Base-by-base conservation (phyloP, 148 eudicot genomes). In the Spergularia marina region DNA sequence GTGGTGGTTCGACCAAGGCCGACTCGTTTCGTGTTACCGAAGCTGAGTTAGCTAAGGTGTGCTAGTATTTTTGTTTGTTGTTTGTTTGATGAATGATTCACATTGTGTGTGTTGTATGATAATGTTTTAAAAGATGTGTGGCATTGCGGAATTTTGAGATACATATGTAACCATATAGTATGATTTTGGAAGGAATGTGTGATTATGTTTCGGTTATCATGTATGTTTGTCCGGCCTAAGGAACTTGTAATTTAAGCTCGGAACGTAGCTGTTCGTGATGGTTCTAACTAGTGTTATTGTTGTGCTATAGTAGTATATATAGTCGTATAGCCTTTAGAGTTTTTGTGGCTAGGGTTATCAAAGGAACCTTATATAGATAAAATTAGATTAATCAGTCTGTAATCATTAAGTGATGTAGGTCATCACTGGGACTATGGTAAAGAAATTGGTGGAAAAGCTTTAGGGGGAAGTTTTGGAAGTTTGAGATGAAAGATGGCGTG, bases 21-120 rank as follows among this genome's bases (percentile, higher is more conserved):
- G 94, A 91, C 80, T 80, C 84, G 60, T 89, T 87, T 75, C 75
- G 89, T 60, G 62, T 94, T 74, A 70, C 87, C 4, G 92, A 87
- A 56, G 76, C 68, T 39, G 96, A 91, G 60, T 77, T 87, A 57
- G 78, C 88, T 30, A 84, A 92, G 98, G 98, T 94, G 85, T 30
- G 0, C n/a, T 10, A 30, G 36, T 30, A 58, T 25, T 25, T 8
- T 49, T 14, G 16, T 20, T 44, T 59, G 17, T 51, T 70, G 61
- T 15, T 14, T 12, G 39, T 21, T 1, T 51, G 57, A 30, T 70
- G 53, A 4, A 25, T 53, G 57, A 15, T 70, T 70, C 7, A 23
- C 18, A 16, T 23, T 12, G 40, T 70, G 6, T 18, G 53, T 70
- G 30, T 70, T 70, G 2, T 70, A 44, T 44, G 7, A 6, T 44